Evolutionary conservation across 352 stramenopile genomes (phyloP).

Genomic region (Phytophthora multivora): DNA sequence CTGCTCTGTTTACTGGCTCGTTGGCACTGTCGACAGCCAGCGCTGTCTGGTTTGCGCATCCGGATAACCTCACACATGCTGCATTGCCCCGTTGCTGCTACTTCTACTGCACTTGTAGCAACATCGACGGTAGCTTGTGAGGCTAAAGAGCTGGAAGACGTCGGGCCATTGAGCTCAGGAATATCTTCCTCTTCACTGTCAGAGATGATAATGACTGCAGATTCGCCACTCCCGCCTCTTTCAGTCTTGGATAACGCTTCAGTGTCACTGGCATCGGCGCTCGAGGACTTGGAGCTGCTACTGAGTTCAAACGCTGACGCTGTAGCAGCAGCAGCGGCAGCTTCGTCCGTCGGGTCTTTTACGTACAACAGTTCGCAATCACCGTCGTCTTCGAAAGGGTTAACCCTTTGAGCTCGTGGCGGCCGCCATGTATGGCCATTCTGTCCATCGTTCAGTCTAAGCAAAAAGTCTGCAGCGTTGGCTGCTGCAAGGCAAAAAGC

Average conservation of each 20-base stretch:
- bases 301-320: not conserved
- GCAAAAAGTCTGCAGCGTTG: constrained; percentile 43
- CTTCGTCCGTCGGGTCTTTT: not conserved
- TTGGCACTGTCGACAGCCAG: constrained; percentile 28
- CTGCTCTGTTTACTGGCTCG: not conserved
- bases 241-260: not conserved
- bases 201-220: not conserved
- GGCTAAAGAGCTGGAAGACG: not conserved
- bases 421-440: constrained; percentile 17
- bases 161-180: not conserved
- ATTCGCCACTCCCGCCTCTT: not conserved
- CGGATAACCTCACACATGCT: constrained; percentile 34
- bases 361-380: constrained; percentile 17
- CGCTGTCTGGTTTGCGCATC: constrained; percentile 23
- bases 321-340: constrained; percentile 1
- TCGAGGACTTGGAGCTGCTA: not conserved
- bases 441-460: constrained; percentile 20
- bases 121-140: no score
- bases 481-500: constrained; percentile 43
- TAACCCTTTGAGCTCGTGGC: not conserved
- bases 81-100: not conserved
- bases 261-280: not conserved
- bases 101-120: not conserved
- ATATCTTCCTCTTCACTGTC: constrained; percentile 4
- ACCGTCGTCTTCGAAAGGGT: constrained; percentile 1